Evolutionary conservation across 2,329 filamentous ascomycete species (phyloP), one percentile per base, ranked within the genome.

Genomic region (Phialophora macrospora): DNA sequence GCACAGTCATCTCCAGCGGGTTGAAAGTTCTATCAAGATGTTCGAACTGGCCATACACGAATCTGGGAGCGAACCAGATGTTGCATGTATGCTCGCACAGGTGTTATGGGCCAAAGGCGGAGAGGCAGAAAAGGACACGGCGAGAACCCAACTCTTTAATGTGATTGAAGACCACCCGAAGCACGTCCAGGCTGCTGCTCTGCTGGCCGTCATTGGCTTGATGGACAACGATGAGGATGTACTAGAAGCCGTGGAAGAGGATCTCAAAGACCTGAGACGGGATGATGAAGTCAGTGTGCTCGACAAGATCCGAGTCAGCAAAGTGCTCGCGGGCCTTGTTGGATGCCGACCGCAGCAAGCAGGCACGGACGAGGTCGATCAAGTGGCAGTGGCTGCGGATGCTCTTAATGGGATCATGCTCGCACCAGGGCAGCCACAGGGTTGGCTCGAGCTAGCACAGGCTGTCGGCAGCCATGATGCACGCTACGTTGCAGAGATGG

Each of bases 91-190:
- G 12, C 83, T 98, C 12, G 91, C 93, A 0, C 92, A 98, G 77
- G 91, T 98, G 0, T 84, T 98, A 0, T 99, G 95, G 94, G 93
- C 93, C 0, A 92, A 92, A 70, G 93, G 91, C 8, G 87, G 88
- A 0, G 86, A 89, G 6, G 84, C 88, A 0, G 90, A 93, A 62
- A 87, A 89, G 55, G 87, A 89, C 57, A 87, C 90, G 67, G 93
- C 94, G 17, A 86, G 92, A 3, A 88, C 90, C 60, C 86, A 91
- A 69, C 83, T 99, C 0, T 94, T 97, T 73, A 88, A 88, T 14
- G 88, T 90, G 41, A 88, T 97, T 12, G 91, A 93, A 72, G 84
- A 82, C 58, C 80, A 90, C 57, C 87, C 91, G 0, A 85, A 88
- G 0, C 93, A 98, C 71, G 85, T 96, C 1, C 89, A 89, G 68